Conservation (phyloP, 306 rosid genomes). For the Luffa acutangula region DNA sequence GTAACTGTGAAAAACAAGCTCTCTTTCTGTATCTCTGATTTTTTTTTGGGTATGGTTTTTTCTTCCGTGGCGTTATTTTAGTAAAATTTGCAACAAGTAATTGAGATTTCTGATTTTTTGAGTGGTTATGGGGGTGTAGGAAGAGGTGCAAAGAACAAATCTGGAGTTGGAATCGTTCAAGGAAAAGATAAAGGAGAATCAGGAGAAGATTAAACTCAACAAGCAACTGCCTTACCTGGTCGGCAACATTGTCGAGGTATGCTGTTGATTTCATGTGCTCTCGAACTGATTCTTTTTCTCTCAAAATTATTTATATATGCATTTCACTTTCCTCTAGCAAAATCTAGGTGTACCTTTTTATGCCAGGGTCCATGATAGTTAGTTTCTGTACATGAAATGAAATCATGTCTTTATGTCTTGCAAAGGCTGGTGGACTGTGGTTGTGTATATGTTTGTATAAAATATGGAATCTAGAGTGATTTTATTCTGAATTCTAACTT, state of each 20-base stretch:
- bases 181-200: conserved; percentile 87
- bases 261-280: background rate
- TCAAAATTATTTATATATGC: too few species aligned
- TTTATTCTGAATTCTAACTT: background rate
- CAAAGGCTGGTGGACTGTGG: background rate
- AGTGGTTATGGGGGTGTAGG: conserved; percentile 35
- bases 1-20: background rate
- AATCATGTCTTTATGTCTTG: background rate
- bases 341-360: background rate
- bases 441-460: background rate
- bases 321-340: background rate
- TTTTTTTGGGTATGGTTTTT: background rate
- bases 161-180: conserved; percentile 76
- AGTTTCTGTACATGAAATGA: background rate
- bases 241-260: conserved; percentile 92
- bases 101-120: background rate
- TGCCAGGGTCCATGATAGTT: background rate
- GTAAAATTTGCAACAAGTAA: background rate
- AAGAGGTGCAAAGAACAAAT: conserved; percentile 77
- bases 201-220: conserved; percentile 90
- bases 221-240: conserved; percentile 95
- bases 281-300: background rate
- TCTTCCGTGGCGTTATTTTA: background rate
- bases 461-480: background rate
- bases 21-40: background rate